phyloP scores from a whole-genome alignment of 148 eudicot species.

The Fallopia convolvulus region DNA sequence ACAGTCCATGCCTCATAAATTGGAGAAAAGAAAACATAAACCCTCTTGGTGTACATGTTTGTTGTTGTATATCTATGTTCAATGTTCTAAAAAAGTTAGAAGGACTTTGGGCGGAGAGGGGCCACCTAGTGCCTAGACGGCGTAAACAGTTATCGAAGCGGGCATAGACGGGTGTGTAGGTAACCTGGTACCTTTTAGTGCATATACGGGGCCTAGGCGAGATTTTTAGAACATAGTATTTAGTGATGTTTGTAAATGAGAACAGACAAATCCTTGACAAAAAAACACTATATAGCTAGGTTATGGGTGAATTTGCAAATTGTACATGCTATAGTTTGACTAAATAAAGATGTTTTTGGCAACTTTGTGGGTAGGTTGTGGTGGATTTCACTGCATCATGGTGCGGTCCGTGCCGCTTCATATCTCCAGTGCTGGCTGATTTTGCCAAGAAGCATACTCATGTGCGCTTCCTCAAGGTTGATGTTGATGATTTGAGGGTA shows the following conservation, averaged over 20 bases:
- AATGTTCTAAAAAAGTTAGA: too few relatives aligned
- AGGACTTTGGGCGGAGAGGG: too few relatives aligned
- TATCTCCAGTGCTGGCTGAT: neutral
- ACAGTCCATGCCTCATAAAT: too few relatives aligned
- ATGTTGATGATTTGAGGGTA: neutral
- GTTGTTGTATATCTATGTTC: neutral
- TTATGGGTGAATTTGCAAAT: neutral
- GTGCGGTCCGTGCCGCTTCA: conserved; percentile 2
- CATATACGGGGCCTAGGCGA: too few relatives aligned
- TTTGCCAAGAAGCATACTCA: neutral
- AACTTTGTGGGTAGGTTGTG: neutral
- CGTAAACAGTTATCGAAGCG: too few relatives aligned
- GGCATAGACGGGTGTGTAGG: too few relatives aligned
- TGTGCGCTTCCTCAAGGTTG: conserved; percentile 8
- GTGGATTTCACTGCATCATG: conserved; percentile 8
- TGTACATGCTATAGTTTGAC: neutral
- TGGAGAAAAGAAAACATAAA: neutral
- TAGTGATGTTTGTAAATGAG: neutral
- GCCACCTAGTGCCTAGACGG: too few relatives aligned
- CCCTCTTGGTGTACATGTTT: neutral
- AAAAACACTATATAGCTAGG: neutral
- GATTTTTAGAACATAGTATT: too few relatives aligned
- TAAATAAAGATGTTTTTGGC: neutral
- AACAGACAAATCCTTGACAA: neutral
- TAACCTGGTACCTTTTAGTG: too few relatives aligned